Conservation (phyloP, 108 stramenopile species). For the Discostella pseudostelligera region DNA sequence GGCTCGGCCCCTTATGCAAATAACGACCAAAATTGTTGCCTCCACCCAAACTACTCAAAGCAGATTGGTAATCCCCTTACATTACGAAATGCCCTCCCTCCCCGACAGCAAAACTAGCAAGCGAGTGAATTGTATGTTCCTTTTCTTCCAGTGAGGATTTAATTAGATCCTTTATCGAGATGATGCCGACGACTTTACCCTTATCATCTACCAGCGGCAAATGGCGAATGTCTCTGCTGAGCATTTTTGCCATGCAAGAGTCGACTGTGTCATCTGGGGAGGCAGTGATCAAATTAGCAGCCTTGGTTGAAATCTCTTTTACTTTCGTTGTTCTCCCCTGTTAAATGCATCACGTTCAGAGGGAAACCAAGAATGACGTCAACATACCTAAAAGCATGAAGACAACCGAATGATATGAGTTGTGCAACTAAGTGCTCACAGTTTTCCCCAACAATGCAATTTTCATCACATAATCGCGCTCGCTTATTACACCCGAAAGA, state of each 20-base stretch:
- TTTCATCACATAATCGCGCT: slow-evolving; percentile 91
- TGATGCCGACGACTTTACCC: slow-evolving; percentile 70
- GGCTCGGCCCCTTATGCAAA: too few relatives aligned
- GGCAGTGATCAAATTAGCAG: slow-evolving; percentile 82
- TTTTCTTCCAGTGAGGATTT: slow-evolving; percentile 75
- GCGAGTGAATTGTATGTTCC: slow-evolving; percentile 70
- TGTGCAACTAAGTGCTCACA: slow-evolving; percentile 15
- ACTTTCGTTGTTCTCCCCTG: slow-evolving; percentile 62
- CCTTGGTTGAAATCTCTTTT: slow-evolving; percentile 87
- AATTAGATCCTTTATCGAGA: slow-evolving; percentile 86
- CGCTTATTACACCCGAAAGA: slow-evolving; percentile 79
- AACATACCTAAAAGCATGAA: neutral
- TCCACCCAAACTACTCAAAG: too few relatives aligned
- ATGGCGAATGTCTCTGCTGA: slow-evolving; percentile 87
- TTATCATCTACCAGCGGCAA: slow-evolving; percentile 82
- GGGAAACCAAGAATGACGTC: neutral
- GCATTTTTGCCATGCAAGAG: slow-evolving; percentile 92
- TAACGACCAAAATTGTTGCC: too few relatives aligned
- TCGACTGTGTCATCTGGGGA: slow-evolving; percentile 77
- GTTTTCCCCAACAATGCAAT: slow-evolving; percentile 79
- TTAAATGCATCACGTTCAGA: neutral
- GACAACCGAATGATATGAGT: neutral
- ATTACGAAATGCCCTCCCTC: slow-evolving; percentile 78
- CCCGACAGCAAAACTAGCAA: slow-evolving; percentile 82
- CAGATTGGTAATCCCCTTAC: slow-evolving; percentile 7